Base-by-base conservation (phyloP, 176 grass and related monocot species). In the Dendrocalamus sinicus region DNA sequence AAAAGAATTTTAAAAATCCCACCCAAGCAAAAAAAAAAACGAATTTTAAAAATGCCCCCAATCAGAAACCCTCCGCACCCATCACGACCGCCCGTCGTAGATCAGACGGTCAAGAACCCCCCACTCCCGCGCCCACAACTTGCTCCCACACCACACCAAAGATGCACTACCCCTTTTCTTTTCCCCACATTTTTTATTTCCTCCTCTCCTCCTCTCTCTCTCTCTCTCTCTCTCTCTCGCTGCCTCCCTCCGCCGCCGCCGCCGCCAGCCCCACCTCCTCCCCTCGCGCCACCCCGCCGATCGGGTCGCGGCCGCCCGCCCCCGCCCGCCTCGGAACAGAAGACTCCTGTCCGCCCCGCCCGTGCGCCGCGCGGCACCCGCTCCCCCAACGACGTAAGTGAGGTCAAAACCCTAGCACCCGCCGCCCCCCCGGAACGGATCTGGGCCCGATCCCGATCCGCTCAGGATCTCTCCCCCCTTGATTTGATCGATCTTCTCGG, bases 101-200 rank as follows among this genome's bases (percentile, higher is more conserved):
- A 87, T 84, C 89, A 0, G 20, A 91, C 85, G 80, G 12, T 16
- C 2, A 0, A 6, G 1, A 46, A 2, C 28, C 0, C 24, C 65
- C 37, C 70, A 44, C 3, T 39, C 1, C 16, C 61, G 43, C 74
- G 8, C 26, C 55, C 48, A 67, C 72, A 64, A 66, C 72, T 67
- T 70, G 78, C 40, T n/a, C 40, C 60, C 60, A 72, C 65, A 77
- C 65, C 84, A 48, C 66, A 59, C 58, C 80, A 35, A 79, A 87
- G 68, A 75, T 75, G 51, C 76, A 61, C 75, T 77, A 43, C 26
- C 6, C 20, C 51, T 67, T 83, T 90, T 74, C 73, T 79, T 83
- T 83, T 82, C 59, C 59, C 48, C 80, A 41, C 83, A 86, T 84
- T 80, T 80, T 87, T 91, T 87, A 59, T 87, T 87, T 91, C 37